A percentile compares a stretch with the other conserved stretches of the same genome.
Evolutionary conservation across 495 filamentous ascomycete species (phyloP).

Genomic region (Lindgomyces ingoldianus): DNA sequence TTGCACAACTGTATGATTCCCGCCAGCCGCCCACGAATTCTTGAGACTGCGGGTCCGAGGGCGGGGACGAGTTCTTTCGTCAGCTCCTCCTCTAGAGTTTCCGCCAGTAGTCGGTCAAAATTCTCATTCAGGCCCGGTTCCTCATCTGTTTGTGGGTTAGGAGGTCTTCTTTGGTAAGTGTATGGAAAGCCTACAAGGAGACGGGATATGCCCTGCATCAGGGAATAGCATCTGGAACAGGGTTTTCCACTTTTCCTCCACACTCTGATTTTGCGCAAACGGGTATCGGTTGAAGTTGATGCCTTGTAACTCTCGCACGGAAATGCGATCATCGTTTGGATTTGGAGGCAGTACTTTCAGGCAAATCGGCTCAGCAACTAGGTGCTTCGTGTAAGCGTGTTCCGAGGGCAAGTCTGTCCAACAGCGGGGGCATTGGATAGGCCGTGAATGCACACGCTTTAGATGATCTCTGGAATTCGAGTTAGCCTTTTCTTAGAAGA

Average conservation of each 20-base stretch:
- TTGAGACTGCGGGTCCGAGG: not conserved
- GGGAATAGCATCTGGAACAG: conserved; percentile 5
- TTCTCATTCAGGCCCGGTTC: not conserved
- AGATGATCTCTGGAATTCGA: not conserved
- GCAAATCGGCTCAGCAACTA: not conserved
- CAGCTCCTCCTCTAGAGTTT: conserved; percentile 2
- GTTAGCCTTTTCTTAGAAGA: not conserved
- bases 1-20: conserved; percentile 3
- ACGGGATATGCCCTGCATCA: not conserved
- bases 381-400: not conserved
- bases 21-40: not conserved
- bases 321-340: conserved; percentile 11
- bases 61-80: conserved; percentile 3
- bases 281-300: conserved; percentile 12
- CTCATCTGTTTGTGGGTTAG: not conserved
- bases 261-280: not conserved
- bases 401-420: not conserved
- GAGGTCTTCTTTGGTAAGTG: not conserved
- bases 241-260: conserved; percentile 12
- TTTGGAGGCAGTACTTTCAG: not conserved
- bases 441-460: conserved; percentile 3
- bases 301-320: not conserved
- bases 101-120: not conserved
- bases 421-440: not conserved
- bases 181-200: not conserved